Percentiles rank a stretch among this genome's conserved stretches.
Evolutionary conservation across 2,329 filamentous ascomycete genomes (phyloP).

Genomic region (Seiridium cupressi): DNA sequence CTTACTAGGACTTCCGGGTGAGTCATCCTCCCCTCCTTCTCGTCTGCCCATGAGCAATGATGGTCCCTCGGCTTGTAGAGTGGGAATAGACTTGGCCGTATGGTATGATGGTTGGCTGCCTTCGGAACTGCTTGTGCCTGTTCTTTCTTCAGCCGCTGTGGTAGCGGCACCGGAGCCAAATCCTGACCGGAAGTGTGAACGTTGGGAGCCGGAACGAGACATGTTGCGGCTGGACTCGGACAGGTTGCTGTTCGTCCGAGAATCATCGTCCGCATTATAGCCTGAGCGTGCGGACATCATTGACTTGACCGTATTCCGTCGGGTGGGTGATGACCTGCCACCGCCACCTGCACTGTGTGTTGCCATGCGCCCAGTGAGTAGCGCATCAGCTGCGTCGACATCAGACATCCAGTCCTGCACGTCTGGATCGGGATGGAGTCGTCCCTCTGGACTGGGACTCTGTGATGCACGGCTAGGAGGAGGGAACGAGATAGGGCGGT

Average conservation of each 20-base stretch:
- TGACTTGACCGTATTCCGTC: slow-evolving; percentile 11
- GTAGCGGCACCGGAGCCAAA: slow-evolving; percentile 29
- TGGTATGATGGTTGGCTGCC: slow-evolving; percentile 41
- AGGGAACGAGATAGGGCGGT: slow-evolving; percentile 22
- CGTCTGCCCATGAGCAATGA: slow-evolving; percentile 39
- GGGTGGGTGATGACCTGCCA: slow-evolving; percentile 13
- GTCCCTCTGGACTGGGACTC: slow-evolving; percentile 41
- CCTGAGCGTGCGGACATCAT: slow-evolving; percentile 22
- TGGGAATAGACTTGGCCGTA: slow-evolving; percentile 52
- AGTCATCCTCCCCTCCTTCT: slow-evolving; percentile 24
- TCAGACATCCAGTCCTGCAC: slow-evolving; percentile 59
- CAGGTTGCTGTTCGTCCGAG: slow-evolving; percentile 54
- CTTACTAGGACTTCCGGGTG: slow-evolving; percentile 57
- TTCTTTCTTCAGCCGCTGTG: slow-evolving; percentile 23
- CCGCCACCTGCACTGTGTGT: slow-evolving; percentile 22
- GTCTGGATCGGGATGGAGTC: slow-evolving; percentile 41
- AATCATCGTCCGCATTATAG: slow-evolving; percentile 40
- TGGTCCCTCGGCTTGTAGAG: slow-evolving; percentile 53
- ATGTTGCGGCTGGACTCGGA: slow-evolving; percentile 53
- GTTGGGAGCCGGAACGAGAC: slow-evolving; percentile 35
- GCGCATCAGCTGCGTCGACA: slow-evolving; percentile 51
- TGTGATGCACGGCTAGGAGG: slow-evolving; percentile 31
- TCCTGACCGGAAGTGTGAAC: slow-evolving; percentile 31
- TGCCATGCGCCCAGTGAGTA: slow-evolving; percentile 44
- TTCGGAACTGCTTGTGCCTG: slow-evolving; percentile 33